Evolutionary conservation across 805 yeast genomes (phyloP).

Genomic region (Nakazawaea sp.): DNA sequence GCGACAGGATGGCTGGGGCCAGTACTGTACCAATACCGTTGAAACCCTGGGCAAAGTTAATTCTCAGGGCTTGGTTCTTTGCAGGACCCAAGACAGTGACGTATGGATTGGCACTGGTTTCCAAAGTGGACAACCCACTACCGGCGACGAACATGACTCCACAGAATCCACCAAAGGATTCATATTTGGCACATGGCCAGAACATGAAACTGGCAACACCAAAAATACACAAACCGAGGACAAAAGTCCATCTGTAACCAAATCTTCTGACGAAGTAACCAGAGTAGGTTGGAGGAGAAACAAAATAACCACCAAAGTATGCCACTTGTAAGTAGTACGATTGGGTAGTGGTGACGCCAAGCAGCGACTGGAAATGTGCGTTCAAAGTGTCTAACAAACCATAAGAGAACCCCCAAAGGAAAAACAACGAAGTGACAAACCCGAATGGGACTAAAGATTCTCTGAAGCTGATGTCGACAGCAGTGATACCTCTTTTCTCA

Average conservation of each 20-base stretch:
- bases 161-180: conserved; percentile 12
- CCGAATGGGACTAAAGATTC: conserved; percentile 11
- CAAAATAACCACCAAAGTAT: conserved; percentile 13
- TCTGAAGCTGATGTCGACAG: conserved; percentile 10
- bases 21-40: conserved; percentile 13
- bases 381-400: conserved; percentile 12
- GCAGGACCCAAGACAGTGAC: conserved; percentile 12
- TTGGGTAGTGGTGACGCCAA: conserved; percentile 9
- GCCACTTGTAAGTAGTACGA: conserved; percentile 13
- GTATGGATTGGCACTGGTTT: conserved; percentile 13
- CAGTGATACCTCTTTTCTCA: conserved; percentile 12
- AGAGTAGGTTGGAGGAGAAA: conserved; percentile 10
- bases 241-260: conserved; percentile 12
- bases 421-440: conserved; percentile 11
- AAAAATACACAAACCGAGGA: conserved; percentile 9
- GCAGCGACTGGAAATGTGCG: conserved; percentile 12
- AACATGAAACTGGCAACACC: conserved; percentile 12
- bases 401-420: conserved; percentile 13
- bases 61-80: conserved; percentile 11
- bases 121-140: conserved; percentile 13
- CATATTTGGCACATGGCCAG: conserved; percentile 13
- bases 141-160: conserved; percentile 13
- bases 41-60: conserved; percentile 12
- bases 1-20: conserved; percentile 13
- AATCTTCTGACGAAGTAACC: conserved; percentile 9